phyloP scores from a whole-genome alignment of 805 yeast genomes.

The Yarrowia sp. region DNA sequence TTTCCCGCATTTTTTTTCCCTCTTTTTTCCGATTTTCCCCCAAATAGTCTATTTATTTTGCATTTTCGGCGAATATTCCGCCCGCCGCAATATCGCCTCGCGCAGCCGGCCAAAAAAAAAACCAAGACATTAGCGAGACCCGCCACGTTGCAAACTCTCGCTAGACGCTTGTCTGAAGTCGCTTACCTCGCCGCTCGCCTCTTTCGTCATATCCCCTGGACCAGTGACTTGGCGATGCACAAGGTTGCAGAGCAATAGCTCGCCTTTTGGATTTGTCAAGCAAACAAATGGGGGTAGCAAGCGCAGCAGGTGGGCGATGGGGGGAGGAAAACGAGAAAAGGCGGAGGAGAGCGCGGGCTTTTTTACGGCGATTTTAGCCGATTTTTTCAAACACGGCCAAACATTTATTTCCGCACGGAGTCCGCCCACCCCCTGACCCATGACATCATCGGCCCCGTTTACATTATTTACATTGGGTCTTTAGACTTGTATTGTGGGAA shows the following conservation, averaged over 20 bases:
- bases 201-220: background rate
- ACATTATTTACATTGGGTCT: conserved; percentile 11
- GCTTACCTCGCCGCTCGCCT: background rate
- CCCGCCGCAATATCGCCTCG: background rate
- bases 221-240: conserved; percentile 7
- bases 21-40: background rate
- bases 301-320: too few relatives aligned
- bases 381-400: background rate
- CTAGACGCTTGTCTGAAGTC: background rate
- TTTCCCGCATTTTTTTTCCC: background rate
- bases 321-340: background rate
- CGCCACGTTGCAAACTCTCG: background rate
- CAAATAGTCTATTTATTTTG: background rate
- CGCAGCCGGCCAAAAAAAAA: background rate
- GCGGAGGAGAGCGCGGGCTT: background rate
- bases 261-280: conserved; percentile 1
- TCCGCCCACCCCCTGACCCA: conserved; percentile 16
- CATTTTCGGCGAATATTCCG: background rate
- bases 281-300: too few relatives aligned
- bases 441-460: conserved; percentile 12
- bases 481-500: conserved; percentile 12
- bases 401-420: background rate
- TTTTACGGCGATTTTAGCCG: background rate
- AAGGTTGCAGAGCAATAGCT: conserved; percentile 18
- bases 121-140: background rate